Evolutionary conservation across 768 basidiomycete species (phyloP), one percentile per base, ranked within the genome.

Genomic region (Termitomyces sp.): DNA sequence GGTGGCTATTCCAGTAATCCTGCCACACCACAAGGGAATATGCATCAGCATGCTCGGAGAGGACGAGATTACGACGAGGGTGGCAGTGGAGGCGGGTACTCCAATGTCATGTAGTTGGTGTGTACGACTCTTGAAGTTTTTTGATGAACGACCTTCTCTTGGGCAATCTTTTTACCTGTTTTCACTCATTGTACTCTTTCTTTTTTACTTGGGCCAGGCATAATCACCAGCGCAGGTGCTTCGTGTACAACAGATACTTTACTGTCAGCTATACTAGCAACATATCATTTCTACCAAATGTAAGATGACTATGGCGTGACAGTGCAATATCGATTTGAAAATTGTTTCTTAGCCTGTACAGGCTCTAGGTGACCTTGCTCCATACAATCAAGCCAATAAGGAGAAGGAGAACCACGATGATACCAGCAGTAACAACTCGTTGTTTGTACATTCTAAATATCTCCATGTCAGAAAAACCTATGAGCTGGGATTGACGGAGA

Each of bases 371-470:
- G 39, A 64, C 45, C 63, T 95, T 95, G 68, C 84, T 84, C 85
- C 89, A 94, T 7, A 91, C 70, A 55, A 96, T 88, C 63, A 95
- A 78, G 26, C 76, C 76, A 62, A 98, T 95, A 49, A 98, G 83
- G 3, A 95, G 68, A 51, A 96, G 76, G 36, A 98, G 87, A 30
- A 98, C 84, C 56, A 79, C 74, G 57, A 99, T 88, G 65, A 98
- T 98, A 40, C 83, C 88, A 39, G 74, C 89, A 5, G 95, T 98
- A 48, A 97, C 81, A 48, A 91, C 82, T 53, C 92, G 88, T 67
- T 99, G 96, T 72, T 97, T 94, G 70, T 98, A 95, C 93, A 98
- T 97, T 76, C 97, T 99, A 69, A 46, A 65, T 53, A 52, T n/a
- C 95, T 96, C 69, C 43, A 64, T 56, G 47, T 70, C 63, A 75